A percentile compares a stretch with the other conserved stretches of the same genome.
Evolutionary conservation across 140 eudicot genomes (phyloP).

Genomic region (Oenanthe javanica): DNA sequence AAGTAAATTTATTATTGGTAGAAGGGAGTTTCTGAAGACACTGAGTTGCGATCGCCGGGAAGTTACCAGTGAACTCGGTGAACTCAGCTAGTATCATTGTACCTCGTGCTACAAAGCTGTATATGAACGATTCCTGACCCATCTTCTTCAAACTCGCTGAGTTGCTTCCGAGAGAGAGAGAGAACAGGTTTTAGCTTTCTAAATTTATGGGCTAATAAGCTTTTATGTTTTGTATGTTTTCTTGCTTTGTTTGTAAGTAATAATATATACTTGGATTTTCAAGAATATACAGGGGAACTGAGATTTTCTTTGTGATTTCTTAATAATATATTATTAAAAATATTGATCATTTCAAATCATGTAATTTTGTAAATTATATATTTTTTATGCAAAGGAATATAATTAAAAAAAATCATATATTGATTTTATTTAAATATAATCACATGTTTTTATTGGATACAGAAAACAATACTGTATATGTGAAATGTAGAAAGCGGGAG

Average conservation of each 20-base stretch:
- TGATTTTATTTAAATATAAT: too few relatives aligned
- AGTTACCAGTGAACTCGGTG: conserved; percentile 93
- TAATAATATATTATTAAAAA: too few relatives aligned
- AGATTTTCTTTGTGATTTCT: not conserved
- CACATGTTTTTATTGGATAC: too few relatives aligned
- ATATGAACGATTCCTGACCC: conserved; percentile 86
- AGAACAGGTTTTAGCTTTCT: not conserved
- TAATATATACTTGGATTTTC: not conserved
- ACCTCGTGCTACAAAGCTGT: conserved; percentile 86
- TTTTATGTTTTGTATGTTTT: not conserved
- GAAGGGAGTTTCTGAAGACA: conserved; percentile 73
- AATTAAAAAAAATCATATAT: too few relatives aligned
- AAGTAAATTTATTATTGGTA: conserved; percentile 61
- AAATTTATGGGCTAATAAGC: not conserved
- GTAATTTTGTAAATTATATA: too few relatives aligned
- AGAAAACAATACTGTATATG: too few relatives aligned
- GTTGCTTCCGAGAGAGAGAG: conserved; percentile 2
- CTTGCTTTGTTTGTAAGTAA: conserved; percentile 3
- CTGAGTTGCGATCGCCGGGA: conserved; percentile 89
- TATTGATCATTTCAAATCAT: too few relatives aligned
- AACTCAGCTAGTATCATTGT: conserved; percentile 82
- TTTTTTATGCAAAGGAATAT: too few relatives aligned
- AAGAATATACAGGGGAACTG: not conserved
- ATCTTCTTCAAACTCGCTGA: conserved; percentile 15
- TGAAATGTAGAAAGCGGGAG: not conserved